phyloP scores from a whole-genome alignment of 805 yeast species.

The Starmerella roubikii region DNA sequence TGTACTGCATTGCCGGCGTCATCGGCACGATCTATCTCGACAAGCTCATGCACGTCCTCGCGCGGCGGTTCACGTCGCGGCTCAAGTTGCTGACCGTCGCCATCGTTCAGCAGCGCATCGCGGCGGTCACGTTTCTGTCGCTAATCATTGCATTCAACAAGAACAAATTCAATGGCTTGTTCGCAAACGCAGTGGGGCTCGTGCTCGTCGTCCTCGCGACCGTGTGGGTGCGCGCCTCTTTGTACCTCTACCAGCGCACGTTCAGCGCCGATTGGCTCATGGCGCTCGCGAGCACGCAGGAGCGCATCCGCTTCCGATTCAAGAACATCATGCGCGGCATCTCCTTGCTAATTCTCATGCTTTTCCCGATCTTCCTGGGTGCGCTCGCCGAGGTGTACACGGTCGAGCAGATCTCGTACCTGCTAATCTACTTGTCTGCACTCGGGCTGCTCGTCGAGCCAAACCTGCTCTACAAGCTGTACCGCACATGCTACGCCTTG shows the following conservation, averaged over 20 bases:
- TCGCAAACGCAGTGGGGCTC: too few relatives aligned
- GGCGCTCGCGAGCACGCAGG: constrained; percentile 20
- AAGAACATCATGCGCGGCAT: constrained; percentile 10
- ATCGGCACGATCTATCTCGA: constrained; percentile 5
- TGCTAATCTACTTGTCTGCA: constrained; percentile 7
- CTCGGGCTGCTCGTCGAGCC: constrained; percentile 14
- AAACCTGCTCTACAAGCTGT: constrained; percentile 16
- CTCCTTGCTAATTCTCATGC: constrained; percentile 7
- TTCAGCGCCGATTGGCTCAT: constrained; percentile 21
- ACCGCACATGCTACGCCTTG: constrained; percentile 21
- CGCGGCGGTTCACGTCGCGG: constrained; percentile 11
- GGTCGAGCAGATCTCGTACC: constrained; percentile 2
- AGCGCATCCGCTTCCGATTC: constrained; percentile 11
- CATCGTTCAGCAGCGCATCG: constrained; percentile 7
- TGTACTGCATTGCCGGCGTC: constrained; percentile 12
- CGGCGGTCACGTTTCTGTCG: constrained; percentile 6
- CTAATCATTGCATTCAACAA: constrained; percentile 1
- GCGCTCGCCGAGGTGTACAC: constrained; percentile 2
- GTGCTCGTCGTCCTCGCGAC: neutral
- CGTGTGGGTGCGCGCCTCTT: constrained; percentile 7
- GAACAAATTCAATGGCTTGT: neutral
- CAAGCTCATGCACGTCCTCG: neutral
- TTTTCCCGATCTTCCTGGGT: constrained; percentile 13
- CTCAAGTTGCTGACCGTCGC: constrained; percentile 4
- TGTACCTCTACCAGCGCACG: constrained; percentile 10